Evolutionary conservation across 1,284 basidiomycete genomes (phyloP), one percentile per base, ranked within the genome.

Genomic region (Phylloboletellus chloephorus): DNA sequence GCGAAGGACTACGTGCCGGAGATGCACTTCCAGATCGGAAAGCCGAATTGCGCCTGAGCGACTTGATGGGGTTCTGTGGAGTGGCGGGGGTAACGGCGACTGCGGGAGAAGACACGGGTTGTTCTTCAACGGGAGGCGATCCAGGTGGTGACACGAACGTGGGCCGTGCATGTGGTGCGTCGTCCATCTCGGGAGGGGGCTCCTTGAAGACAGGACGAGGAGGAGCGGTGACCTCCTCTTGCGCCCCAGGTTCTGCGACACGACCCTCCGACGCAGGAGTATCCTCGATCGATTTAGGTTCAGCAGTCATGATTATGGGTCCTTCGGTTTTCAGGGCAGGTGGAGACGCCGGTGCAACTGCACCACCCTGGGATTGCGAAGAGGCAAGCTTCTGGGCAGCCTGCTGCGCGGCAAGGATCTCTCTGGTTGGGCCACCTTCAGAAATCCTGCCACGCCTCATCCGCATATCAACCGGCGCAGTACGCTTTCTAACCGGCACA

Each of bases 401-500:
- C 47, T 82, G 73, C 71, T 85, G 59, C 72, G 93, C 60, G 71
- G 90, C 52, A 71, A 92, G 61, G 68, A 95, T 60, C 71, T 98
- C 61, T 78, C 89, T 47, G 60, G 93, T 43, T 67, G 95, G 56
- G 69, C 89, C 57, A 61, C 83, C 64, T 65, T 85, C 64, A 73
- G 97, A 77, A 51, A 87, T 72, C 51, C 72, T 62, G 61, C 78
- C 66, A 56, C 89, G 73, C 52, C 78, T 85, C 62, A 89, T 73
- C 34, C 91, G 81, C 79, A 93, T 83, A 64, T 97, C 94, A 31
- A 96, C 71, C 0, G 86, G 84, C 0, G 84, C 83, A 1, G 93
- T 95, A 38, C 89, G 83, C 59, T 94, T 95, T 31, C 92, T 77
- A 16, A 80, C 60, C 5, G 89, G 91, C 39, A 86, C 71, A 44